Conservation (phyloP, 129 eudicot species). For the Solidago caesia region DNA sequence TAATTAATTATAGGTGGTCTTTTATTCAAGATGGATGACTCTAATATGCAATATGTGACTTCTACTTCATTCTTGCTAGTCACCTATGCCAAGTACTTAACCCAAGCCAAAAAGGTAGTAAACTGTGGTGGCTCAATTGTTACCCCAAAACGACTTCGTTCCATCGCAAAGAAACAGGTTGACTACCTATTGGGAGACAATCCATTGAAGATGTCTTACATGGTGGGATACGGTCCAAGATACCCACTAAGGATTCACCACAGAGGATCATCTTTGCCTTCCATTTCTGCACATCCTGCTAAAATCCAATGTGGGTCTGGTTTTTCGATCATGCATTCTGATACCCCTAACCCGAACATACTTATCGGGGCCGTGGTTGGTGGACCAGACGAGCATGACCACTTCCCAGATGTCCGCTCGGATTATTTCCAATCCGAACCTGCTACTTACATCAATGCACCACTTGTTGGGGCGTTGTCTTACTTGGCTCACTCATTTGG, state of each 20-base stretch:
- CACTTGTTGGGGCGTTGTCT: constrained; percentile 88
- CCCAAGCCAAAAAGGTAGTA: constrained; percentile 62
- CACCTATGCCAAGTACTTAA: constrained; percentile 93
- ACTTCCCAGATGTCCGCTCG: constrained; percentile 77
- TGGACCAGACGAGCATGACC: constrained; percentile 86
- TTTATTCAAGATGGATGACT: constrained; percentile 85
- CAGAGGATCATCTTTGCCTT: constrained; percentile 94
- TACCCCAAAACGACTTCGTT: constrained; percentile 63
- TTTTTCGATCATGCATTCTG: constrained; percentile 61
- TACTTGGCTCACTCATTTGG: constrained; percentile 98
- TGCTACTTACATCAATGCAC: constrained; percentile 91
- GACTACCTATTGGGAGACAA: constrained; percentile 86
- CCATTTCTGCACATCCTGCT: constrained; percentile 63
- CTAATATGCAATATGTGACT: constrained; percentile 93
- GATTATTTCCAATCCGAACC: constrained; percentile 98
- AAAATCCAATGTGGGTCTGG: constrained; percentile 84
- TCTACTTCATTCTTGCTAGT: constrained; percentile 85
- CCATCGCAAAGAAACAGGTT: constrained; percentile 90
- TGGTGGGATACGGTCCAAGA: constrained; percentile 95
- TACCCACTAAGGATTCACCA: constrained; percentile 95
- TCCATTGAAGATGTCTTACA: constrained; percentile 83
- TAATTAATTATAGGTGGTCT: constrained; percentile 63
- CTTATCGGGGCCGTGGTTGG: constrained; percentile 85
- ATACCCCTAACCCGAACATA: constrained; percentile 78
- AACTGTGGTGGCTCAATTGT: constrained; percentile 72